Percentiles rank a stretch among this genome's conserved stretches.
Conservation (phyloP, 2,329 filamentous ascomycete genomes). For the Hymenotorrendiella dingleyae region DNA sequence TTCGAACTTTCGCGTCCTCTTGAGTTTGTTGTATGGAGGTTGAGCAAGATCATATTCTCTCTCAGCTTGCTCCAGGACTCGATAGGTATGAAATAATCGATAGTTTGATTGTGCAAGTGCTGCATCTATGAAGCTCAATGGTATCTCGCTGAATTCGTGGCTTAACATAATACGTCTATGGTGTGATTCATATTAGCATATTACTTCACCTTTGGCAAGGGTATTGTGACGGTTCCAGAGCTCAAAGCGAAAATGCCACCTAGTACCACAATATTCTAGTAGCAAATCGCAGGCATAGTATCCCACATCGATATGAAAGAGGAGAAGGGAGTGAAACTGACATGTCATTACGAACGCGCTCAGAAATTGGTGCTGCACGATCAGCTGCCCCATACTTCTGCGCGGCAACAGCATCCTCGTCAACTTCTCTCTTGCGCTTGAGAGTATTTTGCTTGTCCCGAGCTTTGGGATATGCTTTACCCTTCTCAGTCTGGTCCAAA, state of each 20-base stretch:
- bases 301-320: background rate
- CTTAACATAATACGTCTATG: slow-evolving; percentile 21
- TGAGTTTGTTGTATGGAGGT: slow-evolving; percentile 27
- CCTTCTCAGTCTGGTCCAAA: slow-evolving; percentile 36
- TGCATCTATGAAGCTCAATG: slow-evolving; percentile 33
- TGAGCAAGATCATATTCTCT: slow-evolving; percentile 22
- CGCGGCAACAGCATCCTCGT: slow-evolving; percentile 33
- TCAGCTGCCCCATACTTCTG: slow-evolving; percentile 29
- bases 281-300: background rate
- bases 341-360: slow-evolving; percentile 15
- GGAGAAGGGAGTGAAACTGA: slow-evolving; percentile 9
- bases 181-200: too few species aligned
- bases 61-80: slow-evolving; percentile 33
- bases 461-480: slow-evolving; percentile 37
- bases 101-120: slow-evolving; percentile 29
- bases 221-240: too few species aligned
- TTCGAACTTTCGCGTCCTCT: slow-evolving; percentile 22
- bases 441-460: slow-evolving; percentile 30
- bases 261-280: too few species aligned
- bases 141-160: slow-evolving; percentile 33
- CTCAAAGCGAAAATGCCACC: too few species aligned
- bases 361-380: slow-evolving; percentile 19
- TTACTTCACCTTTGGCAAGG: background rate
- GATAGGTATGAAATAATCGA: slow-evolving; percentile 28
- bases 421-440: slow-evolving; percentile 33